Evolutionary conservation across 306 rosid genomes (phyloP).

Genomic region (Potentilla sterilis): DNA sequence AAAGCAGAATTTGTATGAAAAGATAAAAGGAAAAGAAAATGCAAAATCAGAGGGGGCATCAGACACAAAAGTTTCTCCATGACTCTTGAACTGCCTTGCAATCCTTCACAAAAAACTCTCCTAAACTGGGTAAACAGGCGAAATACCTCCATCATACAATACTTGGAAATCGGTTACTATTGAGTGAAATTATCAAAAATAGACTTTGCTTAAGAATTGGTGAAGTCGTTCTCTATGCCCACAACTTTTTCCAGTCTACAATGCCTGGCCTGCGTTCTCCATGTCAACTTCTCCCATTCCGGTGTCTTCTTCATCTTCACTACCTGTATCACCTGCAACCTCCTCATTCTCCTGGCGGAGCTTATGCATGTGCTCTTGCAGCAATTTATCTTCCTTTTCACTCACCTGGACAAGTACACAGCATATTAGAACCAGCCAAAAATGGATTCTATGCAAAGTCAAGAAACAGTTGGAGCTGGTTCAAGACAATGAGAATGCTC

Average conservation of each 20-base stretch:
- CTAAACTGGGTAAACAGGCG: constrained; percentile 19
- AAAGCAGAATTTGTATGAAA: not conserved
- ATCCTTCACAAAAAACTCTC: constrained; percentile 15
- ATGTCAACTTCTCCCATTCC: constrained; percentile 94
- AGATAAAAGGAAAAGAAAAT: not conserved
- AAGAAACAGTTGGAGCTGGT: not conserved
- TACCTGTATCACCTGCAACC: constrained; percentile 71
- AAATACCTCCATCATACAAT: constrained; percentile 32
- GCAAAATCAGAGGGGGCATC: not conserved
- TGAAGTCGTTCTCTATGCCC: constrained; percentile 18
- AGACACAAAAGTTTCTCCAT: not conserved
- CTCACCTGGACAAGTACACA: constrained; percentile 67
- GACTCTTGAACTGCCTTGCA: not conserved
- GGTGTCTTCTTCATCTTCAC: constrained; percentile 93
- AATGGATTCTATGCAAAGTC: not conserved
- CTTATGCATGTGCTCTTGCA: constrained; percentile 81
- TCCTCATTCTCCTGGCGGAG: constrained; percentile 78
- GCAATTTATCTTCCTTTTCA: constrained; percentile 83
- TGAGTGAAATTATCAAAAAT: constrained; percentile 7
- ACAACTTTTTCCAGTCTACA: constrained; percentile 50
- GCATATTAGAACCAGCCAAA: constrained; percentile 23
- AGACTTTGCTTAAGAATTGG: constrained; percentile 23
- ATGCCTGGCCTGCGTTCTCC: constrained; percentile 59
- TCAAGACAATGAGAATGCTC: not conserved
- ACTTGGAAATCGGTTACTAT: constrained; percentile 14